Conservation (phyloP, 2,329 filamentous ascomycete species). For the Neofusicoccum cordaticola region DNA sequence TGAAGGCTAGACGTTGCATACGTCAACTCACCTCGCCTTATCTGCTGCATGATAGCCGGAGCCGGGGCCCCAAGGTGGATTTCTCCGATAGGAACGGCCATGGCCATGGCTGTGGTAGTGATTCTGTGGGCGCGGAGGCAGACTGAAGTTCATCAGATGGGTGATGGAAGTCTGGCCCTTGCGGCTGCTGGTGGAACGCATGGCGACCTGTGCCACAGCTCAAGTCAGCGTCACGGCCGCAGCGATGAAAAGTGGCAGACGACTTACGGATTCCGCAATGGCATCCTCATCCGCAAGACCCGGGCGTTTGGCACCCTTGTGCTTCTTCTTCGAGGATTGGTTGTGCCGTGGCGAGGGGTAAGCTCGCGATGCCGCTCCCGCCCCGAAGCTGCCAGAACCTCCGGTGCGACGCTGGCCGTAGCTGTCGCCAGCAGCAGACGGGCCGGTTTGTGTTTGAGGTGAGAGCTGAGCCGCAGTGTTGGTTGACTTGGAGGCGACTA, state of each 20-base stretch:
- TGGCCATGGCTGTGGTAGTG: conserved; percentile 54
- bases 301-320: conserved; percentile 76
- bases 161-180: conserved; percentile 97
- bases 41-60: conserved; percentile 88
- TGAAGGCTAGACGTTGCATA: neutral
- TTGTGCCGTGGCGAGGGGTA: conserved; percentile 64
- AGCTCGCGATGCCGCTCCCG: conserved; percentile 37
- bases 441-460: conserved; percentile 43
- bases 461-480: conserved; percentile 38
- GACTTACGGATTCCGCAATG: conserved; percentile 73
- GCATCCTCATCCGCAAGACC: conserved; percentile 77
- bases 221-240: neutral
- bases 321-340: conserved; percentile 75
- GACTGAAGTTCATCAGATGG: conserved; percentile 87
- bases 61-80: conserved; percentile 78
- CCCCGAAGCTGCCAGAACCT: conserved; percentile 36
- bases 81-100: conserved; percentile 53
- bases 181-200: conserved; percentile 64
- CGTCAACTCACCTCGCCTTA: conserved; percentile 70
- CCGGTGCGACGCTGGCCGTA: conserved; percentile 44
- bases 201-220: conserved; percentile 50
- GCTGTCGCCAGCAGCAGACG: conserved; percentile 43
- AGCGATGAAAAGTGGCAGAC: neutral
- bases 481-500: conserved; percentile 41
- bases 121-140: conserved; percentile 69